Conservation (phyloP, 306 rosid species). For the Rubus idaeus region DNA sequence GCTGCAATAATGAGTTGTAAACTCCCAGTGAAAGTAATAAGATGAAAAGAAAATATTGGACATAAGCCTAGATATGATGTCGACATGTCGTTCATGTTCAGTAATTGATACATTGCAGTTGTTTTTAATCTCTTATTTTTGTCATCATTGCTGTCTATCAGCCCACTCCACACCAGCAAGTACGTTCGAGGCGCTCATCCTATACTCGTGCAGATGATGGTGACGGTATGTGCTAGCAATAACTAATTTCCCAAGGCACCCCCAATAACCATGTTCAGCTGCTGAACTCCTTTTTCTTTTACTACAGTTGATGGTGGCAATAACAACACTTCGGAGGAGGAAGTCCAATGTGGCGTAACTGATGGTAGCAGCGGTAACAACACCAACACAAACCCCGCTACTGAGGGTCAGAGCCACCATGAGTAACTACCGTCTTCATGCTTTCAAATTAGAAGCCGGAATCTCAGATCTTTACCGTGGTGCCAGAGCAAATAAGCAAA, state of each 20-base stretch:
- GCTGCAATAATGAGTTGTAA: background rate
- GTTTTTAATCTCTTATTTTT: background rate
- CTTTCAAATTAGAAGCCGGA: slow-evolving; percentile 28
- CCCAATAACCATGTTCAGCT: slow-evolving; percentile 12
- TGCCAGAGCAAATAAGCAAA: slow-evolving; percentile 40
- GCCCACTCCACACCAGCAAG: slow-evolving; percentile 92
- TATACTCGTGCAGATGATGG: slow-evolving; percentile 70
- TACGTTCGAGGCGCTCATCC: slow-evolving; percentile 79
- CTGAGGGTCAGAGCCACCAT: slow-evolving; percentile 41
- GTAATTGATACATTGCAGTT: background rate
- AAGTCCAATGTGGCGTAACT: slow-evolving; percentile 13
- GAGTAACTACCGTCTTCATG: background rate
- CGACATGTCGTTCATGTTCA: too few relatives aligned
- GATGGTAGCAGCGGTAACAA: slow-evolving; percentile 30
- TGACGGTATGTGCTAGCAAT: slow-evolving; percentile 52
- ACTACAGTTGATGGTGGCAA: slow-evolving; percentile 36
- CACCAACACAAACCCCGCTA: slow-evolving; percentile 18
- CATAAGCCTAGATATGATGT: background rate
- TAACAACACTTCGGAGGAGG: slow-evolving; percentile 38
- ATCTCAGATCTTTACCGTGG: slow-evolving; percentile 13
- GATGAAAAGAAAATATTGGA: background rate
- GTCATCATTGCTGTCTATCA: slow-evolving; percentile 38
- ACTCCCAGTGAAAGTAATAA: background rate
- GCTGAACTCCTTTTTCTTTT: slow-evolving; percentile 12
- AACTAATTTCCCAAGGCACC: background rate